A percentile compares a stretch with the other conserved stretches of the same genome.
phyloP scores from a whole-genome alignment of 495 filamentous ascomycete species.

The Pyrenula aspistea region DNA sequence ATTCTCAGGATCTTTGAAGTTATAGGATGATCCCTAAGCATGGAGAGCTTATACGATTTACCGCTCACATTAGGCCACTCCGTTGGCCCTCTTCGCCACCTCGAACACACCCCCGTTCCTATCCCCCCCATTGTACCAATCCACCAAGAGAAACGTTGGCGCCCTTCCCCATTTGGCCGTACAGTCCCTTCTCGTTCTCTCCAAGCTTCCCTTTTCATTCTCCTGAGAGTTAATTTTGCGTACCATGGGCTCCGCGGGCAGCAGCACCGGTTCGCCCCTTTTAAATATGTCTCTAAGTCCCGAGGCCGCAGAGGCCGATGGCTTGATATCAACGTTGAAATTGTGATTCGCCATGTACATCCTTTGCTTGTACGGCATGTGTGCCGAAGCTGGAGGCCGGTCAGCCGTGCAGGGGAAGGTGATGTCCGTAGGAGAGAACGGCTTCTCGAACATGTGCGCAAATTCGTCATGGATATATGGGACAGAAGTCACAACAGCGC shows the following conservation, averaged over 20 bases:
- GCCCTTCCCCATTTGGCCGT: slow-evolving; percentile 66
- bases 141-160: slow-evolving; percentile 81
- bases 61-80: slow-evolving; percentile 84
- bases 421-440: slow-evolving; percentile 48
- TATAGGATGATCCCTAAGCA: too few relatives aligned
- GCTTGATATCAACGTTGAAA: slow-evolving; percentile 65
- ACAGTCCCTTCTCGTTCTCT: too few relatives aligned
- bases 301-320: slow-evolving; percentile 50
- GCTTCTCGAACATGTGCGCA: slow-evolving; percentile 56
- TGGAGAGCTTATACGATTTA: too few relatives aligned
- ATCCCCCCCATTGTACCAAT: slow-evolving; percentile 68
- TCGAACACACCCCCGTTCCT: slow-evolving; percentile 78
- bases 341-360: slow-evolving; percentile 94
- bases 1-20: too few relatives aligned
- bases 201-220: too few relatives aligned
- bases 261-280: slow-evolving; percentile 56
- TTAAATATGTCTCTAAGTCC: slow-evolving; percentile 60
- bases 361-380: slow-evolving; percentile 33
- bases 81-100: slow-evolving; percentile 74
- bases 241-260: too few relatives aligned
- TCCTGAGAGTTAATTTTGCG: too few relatives aligned
- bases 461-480: slow-evolving; percentile 60
- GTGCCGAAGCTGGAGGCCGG: slow-evolving; percentile 45
- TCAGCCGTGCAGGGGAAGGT: slow-evolving; percentile 47
- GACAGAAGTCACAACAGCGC: slow-evolving; percentile 62